Evolutionary conservation across 2,329 filamentous ascomycete species (phyloP).

Genomic region (Xenoacremonium recifei): DNA sequence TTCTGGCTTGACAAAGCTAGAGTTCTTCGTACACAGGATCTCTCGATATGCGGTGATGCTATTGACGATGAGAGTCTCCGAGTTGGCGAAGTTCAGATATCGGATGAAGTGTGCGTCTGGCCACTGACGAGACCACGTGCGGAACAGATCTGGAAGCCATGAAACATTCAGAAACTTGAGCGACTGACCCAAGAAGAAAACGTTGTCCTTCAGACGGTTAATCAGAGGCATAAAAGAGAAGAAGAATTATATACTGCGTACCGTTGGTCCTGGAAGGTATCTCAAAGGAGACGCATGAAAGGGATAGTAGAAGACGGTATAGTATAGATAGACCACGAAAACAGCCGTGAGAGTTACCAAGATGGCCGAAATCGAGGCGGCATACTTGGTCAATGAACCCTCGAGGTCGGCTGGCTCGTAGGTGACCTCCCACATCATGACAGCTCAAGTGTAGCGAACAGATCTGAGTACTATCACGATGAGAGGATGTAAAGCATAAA

Average conservation of each 20-base stretch:
- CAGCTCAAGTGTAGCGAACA: no score
- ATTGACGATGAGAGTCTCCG: slow-evolving; percentile 24
- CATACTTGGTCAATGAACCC: no score
- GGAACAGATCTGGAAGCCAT: slow-evolving; percentile 29
- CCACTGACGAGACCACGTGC: slow-evolving; percentile 25
- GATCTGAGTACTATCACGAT: no score
- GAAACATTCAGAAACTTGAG: slow-evolving; percentile 27
- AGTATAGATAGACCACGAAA: no score
- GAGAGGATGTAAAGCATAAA: no score
- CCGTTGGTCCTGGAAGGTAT: slow-evolving; percentile 43
- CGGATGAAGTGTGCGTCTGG: slow-evolving; percentile 28
- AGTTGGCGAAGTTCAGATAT: slow-evolving; percentile 25
- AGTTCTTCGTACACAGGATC: slow-evolving; percentile 24
- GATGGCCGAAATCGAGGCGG: no score
- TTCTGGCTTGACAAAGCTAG: slow-evolving; percentile 25
- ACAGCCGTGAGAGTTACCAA: no score
- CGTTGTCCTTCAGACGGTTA: slow-evolving; percentile 31
- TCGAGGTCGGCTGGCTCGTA: no score
- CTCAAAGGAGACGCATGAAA: slow-evolving; percentile 42
- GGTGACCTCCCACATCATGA: no score
- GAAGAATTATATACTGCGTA: slow-evolving; percentile 20
- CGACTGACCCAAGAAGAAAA: slow-evolving; percentile 40
- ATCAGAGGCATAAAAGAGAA: neutral
- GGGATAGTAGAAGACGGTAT: slow-evolving; percentile 40
- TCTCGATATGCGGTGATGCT: slow-evolving; percentile 24